These are phyloP conservation scores for Rhizophlyctis rosea DNA, from an alignment of 192 early-diverging fungal species.

Conservation along the genomic window DNA sequence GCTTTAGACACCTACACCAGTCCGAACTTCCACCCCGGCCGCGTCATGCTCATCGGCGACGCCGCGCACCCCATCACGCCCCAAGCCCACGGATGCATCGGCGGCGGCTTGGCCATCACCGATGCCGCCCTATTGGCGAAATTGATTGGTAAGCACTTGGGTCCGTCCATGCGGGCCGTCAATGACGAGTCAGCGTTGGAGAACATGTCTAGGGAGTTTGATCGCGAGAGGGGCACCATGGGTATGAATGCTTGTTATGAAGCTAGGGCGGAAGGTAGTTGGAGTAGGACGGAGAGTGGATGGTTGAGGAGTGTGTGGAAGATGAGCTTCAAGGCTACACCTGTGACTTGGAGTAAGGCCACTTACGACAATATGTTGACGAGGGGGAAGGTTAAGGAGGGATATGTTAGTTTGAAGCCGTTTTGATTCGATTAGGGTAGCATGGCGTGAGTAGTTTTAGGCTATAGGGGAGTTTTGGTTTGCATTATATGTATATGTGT, in stretches of 20 bases:
- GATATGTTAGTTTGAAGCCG: constrained; percentile 11
- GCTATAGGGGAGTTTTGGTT: no score
- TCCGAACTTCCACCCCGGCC: constrained; percentile 50
- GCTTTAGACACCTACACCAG: constrained; percentile 37
- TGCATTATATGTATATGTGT: no score
- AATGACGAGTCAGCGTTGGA: constrained; percentile 22
- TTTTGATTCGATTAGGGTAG: no score
- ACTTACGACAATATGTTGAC: constrained; percentile 34
- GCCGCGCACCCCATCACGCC: constrained; percentile 51
- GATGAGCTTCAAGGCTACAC: constrained; percentile 22
- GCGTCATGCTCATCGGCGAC: constrained; percentile 51
- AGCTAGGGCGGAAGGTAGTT: constrained; percentile 41
- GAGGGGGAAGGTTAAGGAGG: constrained; percentile 38
- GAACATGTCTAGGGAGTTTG: constrained; percentile 21
- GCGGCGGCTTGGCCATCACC: constrained; percentile 42
- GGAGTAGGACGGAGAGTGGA: constrained; percentile 28
- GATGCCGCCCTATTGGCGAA: constrained; percentile 47
- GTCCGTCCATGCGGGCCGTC: constrained; percentile 12
- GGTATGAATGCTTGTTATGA: constrained; percentile 33
- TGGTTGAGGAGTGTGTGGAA: constrained; percentile 38
- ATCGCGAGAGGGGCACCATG: constrained; percentile 23
- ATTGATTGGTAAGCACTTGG: constrained; percentile 40
- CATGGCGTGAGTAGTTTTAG: no score
- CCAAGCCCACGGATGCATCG: constrained; percentile 42
- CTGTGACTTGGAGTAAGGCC: constrained; percentile 27